Base-by-base conservation (phyloP, 2,329 filamentous ascomycete genomes). In the Fusarium continuum region DNA sequence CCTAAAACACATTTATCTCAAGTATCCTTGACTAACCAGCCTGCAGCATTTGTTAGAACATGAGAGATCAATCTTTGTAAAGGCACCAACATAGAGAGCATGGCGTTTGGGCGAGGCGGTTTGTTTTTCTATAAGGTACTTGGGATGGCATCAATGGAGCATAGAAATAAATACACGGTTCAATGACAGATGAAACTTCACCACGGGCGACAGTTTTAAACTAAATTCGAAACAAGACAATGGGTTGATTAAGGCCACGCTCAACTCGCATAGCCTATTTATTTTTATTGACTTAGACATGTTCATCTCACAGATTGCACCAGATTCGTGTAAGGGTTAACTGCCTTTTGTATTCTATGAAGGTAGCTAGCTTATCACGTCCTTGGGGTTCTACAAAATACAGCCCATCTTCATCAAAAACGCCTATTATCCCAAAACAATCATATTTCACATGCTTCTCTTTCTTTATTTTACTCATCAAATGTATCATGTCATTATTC, bases 1-100 rank as follows among this genome's bases (percentile, higher is more conserved):
- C 44, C 9, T 2, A 10, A 11, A 11, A 7, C 2, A 6, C 5
- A n/a, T 7, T 16, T 19, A 10, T 9, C 13, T 4, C 32, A 25
- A 25, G 8, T n/a, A 16, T 5, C 6, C 5, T 9, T 11, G 2
- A 20, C 50, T 52, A n/a, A 65, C 46, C 3, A 8, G 14, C 13
- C 8, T 36, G 20, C 26, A 78, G 75, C 75, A 23, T 77, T 72
- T 65, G 73, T 77, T 22, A 70, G 63, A 57, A 69, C 71, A 44
- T 75, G 63, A 55, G 34, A 32, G 31, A 43, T 48, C 51, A 13
- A 26, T 23, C 32, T 17, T 53, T 48, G 43, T n/a, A 31, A 25
- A 38, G 32, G 45, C 50, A 45, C 61, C 55, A 48, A 22, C 25
- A 64, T 45, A 67, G 44, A 69, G 35, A 69, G 67, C 61, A 69